These are phyloP conservation scores for Scheffersomyces titani DNA, from an alignment of 1,139 yeast species.

Conservation along the genomic window DNA sequence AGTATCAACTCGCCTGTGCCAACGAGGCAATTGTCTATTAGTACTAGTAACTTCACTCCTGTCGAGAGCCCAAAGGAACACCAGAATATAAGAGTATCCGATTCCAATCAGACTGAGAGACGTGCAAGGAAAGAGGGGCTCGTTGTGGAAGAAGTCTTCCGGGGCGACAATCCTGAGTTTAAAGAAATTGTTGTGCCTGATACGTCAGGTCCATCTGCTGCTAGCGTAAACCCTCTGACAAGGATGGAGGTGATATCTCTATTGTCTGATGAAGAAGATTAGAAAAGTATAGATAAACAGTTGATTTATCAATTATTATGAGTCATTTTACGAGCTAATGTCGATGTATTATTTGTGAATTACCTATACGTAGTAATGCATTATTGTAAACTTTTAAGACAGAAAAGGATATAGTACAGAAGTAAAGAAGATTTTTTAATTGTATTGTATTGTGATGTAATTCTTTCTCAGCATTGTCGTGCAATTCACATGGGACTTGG, in stretches of 20 bases:
- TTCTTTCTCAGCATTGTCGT: background rate
- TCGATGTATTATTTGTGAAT: background rate
- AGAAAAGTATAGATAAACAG: background rate
- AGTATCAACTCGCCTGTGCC: background rate
- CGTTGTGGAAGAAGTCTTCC: background rate
- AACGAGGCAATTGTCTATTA: background rate
- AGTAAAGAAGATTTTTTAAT: background rate
- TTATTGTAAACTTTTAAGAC: background rate
- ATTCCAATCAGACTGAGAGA: no score
- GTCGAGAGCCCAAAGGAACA: background rate
- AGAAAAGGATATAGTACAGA: background rate
- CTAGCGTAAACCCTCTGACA: background rate
- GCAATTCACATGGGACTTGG: slow-evolving; percentile 53
- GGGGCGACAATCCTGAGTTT: background rate
- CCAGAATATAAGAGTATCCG: background rate
- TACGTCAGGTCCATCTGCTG: background rate
- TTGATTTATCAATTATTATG: background rate
- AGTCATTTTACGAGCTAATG: background rate
- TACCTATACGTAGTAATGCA: background rate
- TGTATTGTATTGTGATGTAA: background rate
- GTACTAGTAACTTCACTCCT: background rate
- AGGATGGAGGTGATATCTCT: background rate
- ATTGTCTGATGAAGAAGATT: background rate
- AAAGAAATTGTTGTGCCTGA: no score
- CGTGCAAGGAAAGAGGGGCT: no score